Evolutionary conservation across 1,284 basidiomycete species (phyloP).

Genomic region (Mycena sp.): DNA sequence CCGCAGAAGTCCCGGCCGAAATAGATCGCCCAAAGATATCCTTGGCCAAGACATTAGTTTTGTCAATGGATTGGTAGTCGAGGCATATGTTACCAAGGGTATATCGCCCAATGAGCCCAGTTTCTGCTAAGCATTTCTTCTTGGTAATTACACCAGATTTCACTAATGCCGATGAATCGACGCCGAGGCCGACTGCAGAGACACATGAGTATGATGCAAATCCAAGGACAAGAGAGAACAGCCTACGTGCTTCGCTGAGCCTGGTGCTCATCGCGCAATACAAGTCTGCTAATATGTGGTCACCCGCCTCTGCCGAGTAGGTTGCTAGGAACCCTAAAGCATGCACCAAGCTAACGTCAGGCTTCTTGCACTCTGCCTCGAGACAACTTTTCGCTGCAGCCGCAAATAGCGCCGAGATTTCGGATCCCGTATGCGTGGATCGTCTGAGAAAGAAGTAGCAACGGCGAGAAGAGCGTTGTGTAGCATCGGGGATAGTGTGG

Average conservation of each 20-base stretch:
- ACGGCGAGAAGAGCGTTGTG: slow-evolving; percentile 74
- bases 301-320: slow-evolving; percentile 64
- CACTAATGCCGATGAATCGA: slow-evolving; percentile 67
- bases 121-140: slow-evolving; percentile 62
- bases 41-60: slow-evolving; percentile 10
- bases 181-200: slow-evolving; percentile 56
- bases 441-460: slow-evolving; percentile 65
- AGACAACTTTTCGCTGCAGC: slow-evolving; percentile 62
- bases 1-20: slow-evolving; percentile 58
- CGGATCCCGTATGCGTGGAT: slow-evolving; percentile 58
- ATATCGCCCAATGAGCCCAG: slow-evolving; percentile 54
- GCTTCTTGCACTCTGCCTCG: slow-evolving; percentile 65
- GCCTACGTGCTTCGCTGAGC: slow-evolving; percentile 41
- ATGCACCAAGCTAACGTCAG: slow-evolving; percentile 67
- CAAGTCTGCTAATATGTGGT: slow-evolving; percentile 66
- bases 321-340: slow-evolving; percentile 67
- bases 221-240: background rate
- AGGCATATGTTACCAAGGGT: background rate
- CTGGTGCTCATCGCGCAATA: slow-evolving; percentile 70
- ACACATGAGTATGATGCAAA: slow-evolving; percentile 23
- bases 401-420: slow-evolving; percentile 59
- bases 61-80: background rate
- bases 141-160: slow-evolving; percentile 57
- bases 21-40: slow-evolving; percentile 54
- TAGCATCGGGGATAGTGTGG: slow-evolving; percentile 76